phyloP scores from a whole-genome alignment of 2,329 filamentous ascomycete genomes.

The Paraphaeosphaeria sporulosa region DNA sequence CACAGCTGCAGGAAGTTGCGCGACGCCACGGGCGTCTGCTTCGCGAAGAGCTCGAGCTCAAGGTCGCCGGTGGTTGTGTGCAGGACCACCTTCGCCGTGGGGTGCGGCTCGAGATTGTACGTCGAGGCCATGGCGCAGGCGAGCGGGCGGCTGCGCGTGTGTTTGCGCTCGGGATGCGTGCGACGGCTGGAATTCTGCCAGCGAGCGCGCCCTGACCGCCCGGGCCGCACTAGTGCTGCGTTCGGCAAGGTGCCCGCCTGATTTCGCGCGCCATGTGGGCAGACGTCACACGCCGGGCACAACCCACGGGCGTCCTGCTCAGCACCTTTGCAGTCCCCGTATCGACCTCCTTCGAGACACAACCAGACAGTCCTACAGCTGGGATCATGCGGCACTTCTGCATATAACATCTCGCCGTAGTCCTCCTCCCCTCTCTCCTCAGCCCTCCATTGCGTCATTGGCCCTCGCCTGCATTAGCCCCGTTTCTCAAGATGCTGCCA shows the following conservation, averaged over 20 bases:
- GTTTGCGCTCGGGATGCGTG: slow-evolving; percentile 13
- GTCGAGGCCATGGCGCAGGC: slow-evolving; percentile 75
- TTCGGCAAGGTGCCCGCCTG: background rate
- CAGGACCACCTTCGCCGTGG: slow-evolving; percentile 89
- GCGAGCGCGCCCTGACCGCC: slow-evolving; percentile 23
- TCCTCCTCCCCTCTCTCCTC: slow-evolving; percentile 5
- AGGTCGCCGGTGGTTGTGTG: slow-evolving; percentile 91
- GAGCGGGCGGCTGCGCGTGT: slow-evolving; percentile 12
- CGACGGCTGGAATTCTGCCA: slow-evolving; percentile 27
- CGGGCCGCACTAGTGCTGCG: slow-evolving; percentile 18
- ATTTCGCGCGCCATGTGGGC: slow-evolving; percentile 17
- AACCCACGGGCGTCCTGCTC: background rate
- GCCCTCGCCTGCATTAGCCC: slow-evolving; percentile 20
- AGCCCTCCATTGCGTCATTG: slow-evolving; percentile 16
- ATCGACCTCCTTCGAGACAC: slow-evolving; percentile 4
- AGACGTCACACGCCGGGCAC: slow-evolving; percentile 29
- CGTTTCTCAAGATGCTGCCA: slow-evolving; percentile 62
- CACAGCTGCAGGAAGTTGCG: slow-evolving; percentile 97
- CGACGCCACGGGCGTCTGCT: slow-evolving; percentile 88
- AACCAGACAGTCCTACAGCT: background rate
- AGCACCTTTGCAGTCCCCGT: background rate
- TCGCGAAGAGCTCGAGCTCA: slow-evolving; percentile 91
- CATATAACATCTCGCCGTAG: slow-evolving; percentile 21
- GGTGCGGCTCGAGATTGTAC: slow-evolving; percentile 94
- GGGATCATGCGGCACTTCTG: slow-evolving; percentile 21